Base-by-base conservation (phyloP, 2,329 filamentous ascomycete genomes). In the Xylariaceae sp. region DNA sequence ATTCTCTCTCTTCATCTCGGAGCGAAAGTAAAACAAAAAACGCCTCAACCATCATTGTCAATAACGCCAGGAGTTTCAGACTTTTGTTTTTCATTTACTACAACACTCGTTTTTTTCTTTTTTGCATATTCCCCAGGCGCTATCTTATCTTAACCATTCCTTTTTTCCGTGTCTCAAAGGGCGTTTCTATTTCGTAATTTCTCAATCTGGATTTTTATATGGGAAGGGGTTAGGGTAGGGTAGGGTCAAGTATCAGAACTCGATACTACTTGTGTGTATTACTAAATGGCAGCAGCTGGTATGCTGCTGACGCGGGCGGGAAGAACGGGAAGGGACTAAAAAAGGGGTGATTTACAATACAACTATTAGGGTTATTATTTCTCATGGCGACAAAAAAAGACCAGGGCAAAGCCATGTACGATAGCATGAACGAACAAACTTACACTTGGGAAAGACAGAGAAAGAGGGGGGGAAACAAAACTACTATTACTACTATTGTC, bases 351-450 rank as follows among this genome's bases (percentile, higher is more conserved):
- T 17, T 9, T 11, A 30, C 4, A 30, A 30, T 30, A 30, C 23
- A 30, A 30, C 23, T 30, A 30, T 30, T 30, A 30, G 23, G 23
- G 23, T 42, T 42, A 18, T 42, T 42, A 10, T 42, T 39, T 42
- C 11, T 42, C 37, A 42, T 42, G 37, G 37, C 23, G 23, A 42
- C 8, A 13, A 42, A 42, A 42, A 8, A 42, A 42, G 17, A 18
- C 17, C 17, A 35, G 17, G 17, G 30, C 10, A 13, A 51, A 2
- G 37, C 44, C n/a, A 50, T 51, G 55, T 35, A 50, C 30, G 18
- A 39, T 55, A 42, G 37, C 15, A 44, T 42, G 51, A 18, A 49
- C 23, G 23, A 5, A 30, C 23, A 30, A 49, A 62, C 56, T 61
- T 55, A 50, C 45, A 53, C 44, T 49, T 42, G 37, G 37, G 23